Evolutionary conservation across 2,329 filamentous ascomycete genomes (phyloP).

Genomic region (Eurotiales sp.): DNA sequence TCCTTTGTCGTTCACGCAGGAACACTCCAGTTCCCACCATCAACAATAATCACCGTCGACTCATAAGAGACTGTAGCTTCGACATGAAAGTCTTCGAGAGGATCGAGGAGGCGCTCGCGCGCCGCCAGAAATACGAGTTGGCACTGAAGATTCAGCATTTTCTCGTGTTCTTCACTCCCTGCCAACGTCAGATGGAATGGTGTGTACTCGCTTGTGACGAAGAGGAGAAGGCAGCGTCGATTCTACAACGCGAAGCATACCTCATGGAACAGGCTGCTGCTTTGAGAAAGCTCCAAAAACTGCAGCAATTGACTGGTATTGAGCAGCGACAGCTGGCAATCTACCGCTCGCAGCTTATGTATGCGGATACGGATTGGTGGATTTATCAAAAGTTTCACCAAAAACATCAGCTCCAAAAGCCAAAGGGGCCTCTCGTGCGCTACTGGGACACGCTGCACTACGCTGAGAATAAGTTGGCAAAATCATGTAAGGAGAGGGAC

Average conservation of each 20-base stretch:
- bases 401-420: neutral
- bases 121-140: neutral
- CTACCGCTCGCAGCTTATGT: neutral
- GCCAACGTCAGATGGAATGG: neutral
- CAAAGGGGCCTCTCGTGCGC: neutral
- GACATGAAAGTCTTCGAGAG: constrained; percentile 8
- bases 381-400: neutral
- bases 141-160: neutral
- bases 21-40: neutral
- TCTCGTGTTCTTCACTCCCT: neutral
- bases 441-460: neutral
- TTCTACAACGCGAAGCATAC: constrained; percentile 7
- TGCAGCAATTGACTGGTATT: neutral
- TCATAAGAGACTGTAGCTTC: neutral
- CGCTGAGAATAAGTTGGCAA: neutral
- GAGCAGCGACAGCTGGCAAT: neutral
- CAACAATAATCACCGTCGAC: neutral
- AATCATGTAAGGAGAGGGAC: neutral
- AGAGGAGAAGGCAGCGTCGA: neutral
- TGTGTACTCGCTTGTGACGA: neutral
- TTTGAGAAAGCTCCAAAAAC: neutral
- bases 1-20: too few species aligned
- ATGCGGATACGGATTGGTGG: neutral
- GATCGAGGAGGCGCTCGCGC: constrained; percentile 3
- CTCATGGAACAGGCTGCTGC: neutral